phyloP scores from a whole-genome alignment of 352 stramenopile genomes.

The Globisporangium middletonii region DNA sequence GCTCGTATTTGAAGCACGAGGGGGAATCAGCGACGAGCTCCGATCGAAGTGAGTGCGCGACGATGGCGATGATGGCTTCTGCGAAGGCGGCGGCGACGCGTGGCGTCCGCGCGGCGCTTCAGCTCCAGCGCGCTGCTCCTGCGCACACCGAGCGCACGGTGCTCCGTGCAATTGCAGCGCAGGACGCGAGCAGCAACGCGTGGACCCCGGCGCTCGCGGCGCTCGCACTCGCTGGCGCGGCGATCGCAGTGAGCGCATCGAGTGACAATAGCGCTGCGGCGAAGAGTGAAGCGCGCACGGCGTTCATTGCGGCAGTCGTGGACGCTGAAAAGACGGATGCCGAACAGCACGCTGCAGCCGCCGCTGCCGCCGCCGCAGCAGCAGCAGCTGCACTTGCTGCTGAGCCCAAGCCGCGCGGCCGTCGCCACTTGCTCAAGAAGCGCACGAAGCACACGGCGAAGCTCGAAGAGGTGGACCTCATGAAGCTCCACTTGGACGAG shows the following conservation, averaged over 20 bases:
- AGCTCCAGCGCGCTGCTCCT: neutral
- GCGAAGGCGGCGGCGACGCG: neutral
- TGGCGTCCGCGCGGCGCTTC: neutral
- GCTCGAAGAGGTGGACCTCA: conserved; percentile 51
- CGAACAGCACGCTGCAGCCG: conserved; percentile 1
- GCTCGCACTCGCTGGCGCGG: conserved; percentile 9
- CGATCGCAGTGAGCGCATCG: neutral
- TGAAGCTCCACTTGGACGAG: conserved; percentile 65
- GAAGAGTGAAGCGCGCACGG: conserved; percentile 8
- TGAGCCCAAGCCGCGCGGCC: conserved; percentile 18
- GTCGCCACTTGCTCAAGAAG: conserved; percentile 50
- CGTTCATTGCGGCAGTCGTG: conserved; percentile 10
- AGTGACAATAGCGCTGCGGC: neutral
- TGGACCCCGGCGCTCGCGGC: conserved; percentile 2
- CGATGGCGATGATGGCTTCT: neutral
- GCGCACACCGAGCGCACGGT: neutral
- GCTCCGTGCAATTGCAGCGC: neutral
- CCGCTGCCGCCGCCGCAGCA: conserved; percentile 1
- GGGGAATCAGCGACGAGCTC: neutral
- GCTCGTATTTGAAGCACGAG: neutral
- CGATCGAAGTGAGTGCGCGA: neutral
- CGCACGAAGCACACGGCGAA: conserved; percentile 55
- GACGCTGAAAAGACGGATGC: conserved; percentile 8
- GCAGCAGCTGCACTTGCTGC: neutral
- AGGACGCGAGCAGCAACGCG: neutral